Evolutionary conservation across 176 grass and related monocot species (phyloP), one percentile per base, ranked within the genome.

Genomic region (Chrysopogon serrulatus): DNA sequence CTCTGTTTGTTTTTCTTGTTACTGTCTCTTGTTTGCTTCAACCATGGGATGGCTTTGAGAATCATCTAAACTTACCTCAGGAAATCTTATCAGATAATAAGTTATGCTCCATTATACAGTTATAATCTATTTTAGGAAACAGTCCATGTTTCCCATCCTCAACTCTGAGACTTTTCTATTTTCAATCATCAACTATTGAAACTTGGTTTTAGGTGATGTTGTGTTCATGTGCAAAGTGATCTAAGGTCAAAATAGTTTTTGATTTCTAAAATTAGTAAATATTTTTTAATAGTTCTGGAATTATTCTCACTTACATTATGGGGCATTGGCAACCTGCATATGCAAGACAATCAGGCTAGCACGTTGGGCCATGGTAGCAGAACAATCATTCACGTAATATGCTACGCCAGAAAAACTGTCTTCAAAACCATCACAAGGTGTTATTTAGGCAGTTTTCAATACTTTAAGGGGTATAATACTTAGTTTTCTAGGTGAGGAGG

Each of bases 11-110:
- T 30, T 43, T 71, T 43, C 15, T 77, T 77, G 2, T 81, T 81
- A 70, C 36, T 41, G 14, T 72, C n/a, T 81, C 41, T 42, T 78
- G 36, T 65, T 82, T 69, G 36, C 68, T 68, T 82, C 39, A 67
- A 34, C 37, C 8, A 3, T 6, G 42, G 57, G 7, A 57, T 81
- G 34, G 34, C 34, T 67, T 74, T 74, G 69, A 56, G 17, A 11
- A 59, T 37, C 59, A 34, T 84, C 5, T 49, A 66, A 66, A 83
- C 34, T 78, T 83, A 14, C 17, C 23, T 33, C 42, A 63, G 7
- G 71, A 51, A 7, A 24, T 82, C 24, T 33, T 77, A 70, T 40
- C 13, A 28, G 10, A 79, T 72, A 39, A 62, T 31, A 78, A 70
- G 18, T 57, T 64, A 53, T 32, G 33, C n/a, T 37, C 49, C 28